These are phyloP conservation scores for Trichoderma koningii DNA, from an alignment of 2,329 filamentous ascomycete species.

Conservation along the genomic window DNA sequence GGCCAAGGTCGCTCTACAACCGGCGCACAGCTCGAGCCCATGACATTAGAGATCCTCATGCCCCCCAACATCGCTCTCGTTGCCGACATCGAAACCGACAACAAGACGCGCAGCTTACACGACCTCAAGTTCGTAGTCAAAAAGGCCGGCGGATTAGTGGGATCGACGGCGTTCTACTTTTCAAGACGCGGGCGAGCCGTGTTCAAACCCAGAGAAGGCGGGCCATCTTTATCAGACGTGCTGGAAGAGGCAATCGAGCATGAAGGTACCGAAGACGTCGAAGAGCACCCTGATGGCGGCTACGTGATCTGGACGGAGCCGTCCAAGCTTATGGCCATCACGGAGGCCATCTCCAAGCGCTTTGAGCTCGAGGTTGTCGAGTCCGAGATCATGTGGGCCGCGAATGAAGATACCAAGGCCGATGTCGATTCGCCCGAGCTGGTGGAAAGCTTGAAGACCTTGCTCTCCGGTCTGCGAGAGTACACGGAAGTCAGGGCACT, in stretches of 20 bases:
- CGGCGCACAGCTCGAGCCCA: constrained; percentile 73
- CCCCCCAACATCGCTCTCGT: constrained; percentile 76
- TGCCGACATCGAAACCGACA: constrained; percentile 84
- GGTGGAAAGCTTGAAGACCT: constrained; percentile 58
- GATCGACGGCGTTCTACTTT: constrained; percentile 83
- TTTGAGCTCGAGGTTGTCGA: constrained; percentile 69
- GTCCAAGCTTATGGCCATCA: constrained; percentile 38
- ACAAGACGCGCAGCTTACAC: constrained; percentile 70
- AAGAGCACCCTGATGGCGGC: constrained; percentile 66
- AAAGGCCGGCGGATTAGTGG: constrained; percentile 66
- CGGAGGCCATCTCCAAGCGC: constrained; percentile 57
- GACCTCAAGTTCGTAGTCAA: constrained; percentile 74
- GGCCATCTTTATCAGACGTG: constrained; percentile 67
- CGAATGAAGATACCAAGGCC: constrained; percentile 77
- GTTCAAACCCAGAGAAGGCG: constrained; percentile 58
- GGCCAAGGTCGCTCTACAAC: constrained; percentile 80
- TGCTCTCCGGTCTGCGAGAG: constrained; percentile 64
- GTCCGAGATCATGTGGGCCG: constrained; percentile 81
- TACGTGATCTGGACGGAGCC: constrained; percentile 60
- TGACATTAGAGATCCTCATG: constrained; percentile 79
- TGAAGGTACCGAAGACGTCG: constrained; percentile 75
- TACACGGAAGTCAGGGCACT: constrained; percentile 74
- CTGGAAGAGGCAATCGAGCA: constrained; percentile 79
- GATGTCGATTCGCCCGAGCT: constrained; percentile 59
- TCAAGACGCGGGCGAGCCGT: constrained; percentile 74